phyloP scores from a whole-genome alignment of 2,329 filamentous ascomycete species.

The Fusarium chuoi region DNA sequence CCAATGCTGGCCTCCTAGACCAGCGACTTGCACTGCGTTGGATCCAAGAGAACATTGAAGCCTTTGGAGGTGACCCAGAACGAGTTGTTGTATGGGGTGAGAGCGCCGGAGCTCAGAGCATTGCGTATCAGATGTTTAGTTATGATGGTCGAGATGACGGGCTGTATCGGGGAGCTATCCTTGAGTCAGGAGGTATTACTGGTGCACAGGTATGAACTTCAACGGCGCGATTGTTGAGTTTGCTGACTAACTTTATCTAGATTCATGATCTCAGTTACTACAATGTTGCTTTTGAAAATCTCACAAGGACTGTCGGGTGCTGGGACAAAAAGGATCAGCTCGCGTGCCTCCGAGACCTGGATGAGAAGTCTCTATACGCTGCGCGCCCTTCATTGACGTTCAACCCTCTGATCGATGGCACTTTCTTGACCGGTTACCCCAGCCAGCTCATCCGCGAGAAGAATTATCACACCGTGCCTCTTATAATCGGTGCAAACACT shows the following conservation, averaged over 20 bases:
- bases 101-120: constrained; percentile 54
- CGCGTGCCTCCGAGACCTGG: constrained; percentile 50
- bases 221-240: neutral
- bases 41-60: constrained; percentile 64
- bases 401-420: constrained; percentile 59
- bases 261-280: constrained; percentile 44
- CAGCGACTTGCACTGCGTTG: constrained; percentile 61
- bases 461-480: constrained; percentile 56
- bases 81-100: constrained; percentile 62
- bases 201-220: constrained; percentile 29
- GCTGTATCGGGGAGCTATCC: constrained; percentile 64
- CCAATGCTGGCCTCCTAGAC: constrained; percentile 62
- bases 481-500: constrained; percentile 60
- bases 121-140: constrained; percentile 61
- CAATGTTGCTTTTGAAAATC: constrained; percentile 42
- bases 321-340: constrained; percentile 49
- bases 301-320: constrained; percentile 44
- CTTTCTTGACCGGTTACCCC: constrained; percentile 59
- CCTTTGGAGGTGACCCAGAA: constrained; percentile 60
- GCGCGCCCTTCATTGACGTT: constrained; percentile 52
- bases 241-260: neutral
- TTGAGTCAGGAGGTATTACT: constrained; percentile 59
- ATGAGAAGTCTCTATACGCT: constrained; percentile 47
- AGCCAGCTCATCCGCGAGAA: constrained; percentile 56
- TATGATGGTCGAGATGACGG: constrained; percentile 66